phyloP scores from a whole-genome alignment of 2,329 filamentous ascomycete genomes.

The Pyrenophora graminea region DNA sequence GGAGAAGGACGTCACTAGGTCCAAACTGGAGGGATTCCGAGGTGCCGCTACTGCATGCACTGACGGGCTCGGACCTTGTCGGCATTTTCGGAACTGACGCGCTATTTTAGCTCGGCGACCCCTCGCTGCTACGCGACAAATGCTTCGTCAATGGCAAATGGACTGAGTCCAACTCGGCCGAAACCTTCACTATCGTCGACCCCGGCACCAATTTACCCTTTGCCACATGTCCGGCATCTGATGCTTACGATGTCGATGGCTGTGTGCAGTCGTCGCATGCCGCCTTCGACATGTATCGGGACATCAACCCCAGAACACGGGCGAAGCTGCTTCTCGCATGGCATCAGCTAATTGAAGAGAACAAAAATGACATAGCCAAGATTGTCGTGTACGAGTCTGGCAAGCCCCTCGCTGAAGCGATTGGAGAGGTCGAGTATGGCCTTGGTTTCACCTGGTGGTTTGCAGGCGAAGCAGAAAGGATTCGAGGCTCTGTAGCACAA shows the following conservation, averaged over 20 bases:
- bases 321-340: slow-evolving; percentile 1
- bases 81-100: background rate
- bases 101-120: background rate
- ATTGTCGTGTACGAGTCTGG: slow-evolving; percentile 37
- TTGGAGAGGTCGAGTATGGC: slow-evolving; percentile 29
- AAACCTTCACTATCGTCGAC: background rate
- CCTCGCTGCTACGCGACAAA: background rate
- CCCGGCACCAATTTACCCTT: background rate
- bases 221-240: background rate
- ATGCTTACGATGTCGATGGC: slow-evolving; percentile 1
- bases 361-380: background rate
- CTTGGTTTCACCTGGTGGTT: slow-evolving; percentile 34
- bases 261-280: background rate
- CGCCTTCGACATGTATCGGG: background rate
- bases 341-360: slow-evolving; percentile 1
- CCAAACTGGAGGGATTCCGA: background rate
- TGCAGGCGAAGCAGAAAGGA: slow-evolving; percentile 28
- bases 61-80: background rate
- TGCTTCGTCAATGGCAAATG: background rate
- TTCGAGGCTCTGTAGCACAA: slow-evolving; percentile 62
- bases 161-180: background rate
- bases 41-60: background rate
- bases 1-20: too few species aligned
- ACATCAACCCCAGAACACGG: background rate
- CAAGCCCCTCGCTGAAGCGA: slow-evolving; percentile 65